Percentiles rank a stretch among this genome's conserved stretches.
phyloP scores from a whole-genome alignment of 768 basidiomycete genomes.

The Boletales sp. region DNA sequence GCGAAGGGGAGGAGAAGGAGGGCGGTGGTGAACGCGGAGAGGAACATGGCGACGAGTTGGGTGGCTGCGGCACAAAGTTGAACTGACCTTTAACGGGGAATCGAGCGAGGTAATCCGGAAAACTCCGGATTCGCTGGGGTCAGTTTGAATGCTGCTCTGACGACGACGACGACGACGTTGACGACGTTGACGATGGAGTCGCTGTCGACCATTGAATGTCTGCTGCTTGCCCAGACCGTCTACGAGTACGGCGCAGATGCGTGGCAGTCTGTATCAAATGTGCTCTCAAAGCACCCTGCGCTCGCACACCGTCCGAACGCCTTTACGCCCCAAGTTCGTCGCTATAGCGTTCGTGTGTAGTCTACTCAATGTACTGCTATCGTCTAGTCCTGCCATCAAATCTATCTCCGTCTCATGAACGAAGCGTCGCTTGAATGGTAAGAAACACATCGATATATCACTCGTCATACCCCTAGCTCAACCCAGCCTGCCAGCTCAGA shows the following conservation, averaged over 20 bases:
- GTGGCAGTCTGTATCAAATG: slow-evolving; percentile 64
- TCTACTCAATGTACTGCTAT: slow-evolving; percentile 13
- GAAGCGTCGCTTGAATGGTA: slow-evolving; percentile 65
- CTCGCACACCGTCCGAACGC: slow-evolving; percentile 54
- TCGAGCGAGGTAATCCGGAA: slow-evolving; percentile 8
- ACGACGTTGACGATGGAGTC: slow-evolving; percentile 13
- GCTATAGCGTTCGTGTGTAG: slow-evolving; percentile 6
- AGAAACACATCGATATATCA: slow-evolving; percentile 21
- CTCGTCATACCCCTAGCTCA: slow-evolving; percentile 3
- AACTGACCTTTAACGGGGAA: slow-evolving; percentile 23
- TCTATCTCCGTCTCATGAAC: slow-evolving; percentile 67
- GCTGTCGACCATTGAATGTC: slow-evolving; percentile 54
- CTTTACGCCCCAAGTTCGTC: slow-evolving; percentile 63
- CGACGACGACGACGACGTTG: not conserved
- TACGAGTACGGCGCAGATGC: slow-evolving; percentile 72
- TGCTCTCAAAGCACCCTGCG: slow-evolving; percentile 70
- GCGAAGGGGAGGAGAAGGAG: slow-evolving; percentile 46
- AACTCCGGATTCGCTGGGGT: slow-evolving; percentile 17
- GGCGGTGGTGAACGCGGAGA: slow-evolving; percentile 35
- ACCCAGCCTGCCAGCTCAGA: slow-evolving; percentile 38
- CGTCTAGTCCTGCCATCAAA: slow-evolving; percentile 58
- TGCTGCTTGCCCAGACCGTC: slow-evolving; percentile 83
- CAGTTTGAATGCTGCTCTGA: too few relatives aligned
- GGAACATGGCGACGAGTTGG: slow-evolving; percentile 37
- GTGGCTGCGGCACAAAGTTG: slow-evolving; percentile 3